Base-by-base conservation (phyloP, 2,329 filamentous ascomycete genomes). In the Magnaporthiopsis rhizophila region DNA sequence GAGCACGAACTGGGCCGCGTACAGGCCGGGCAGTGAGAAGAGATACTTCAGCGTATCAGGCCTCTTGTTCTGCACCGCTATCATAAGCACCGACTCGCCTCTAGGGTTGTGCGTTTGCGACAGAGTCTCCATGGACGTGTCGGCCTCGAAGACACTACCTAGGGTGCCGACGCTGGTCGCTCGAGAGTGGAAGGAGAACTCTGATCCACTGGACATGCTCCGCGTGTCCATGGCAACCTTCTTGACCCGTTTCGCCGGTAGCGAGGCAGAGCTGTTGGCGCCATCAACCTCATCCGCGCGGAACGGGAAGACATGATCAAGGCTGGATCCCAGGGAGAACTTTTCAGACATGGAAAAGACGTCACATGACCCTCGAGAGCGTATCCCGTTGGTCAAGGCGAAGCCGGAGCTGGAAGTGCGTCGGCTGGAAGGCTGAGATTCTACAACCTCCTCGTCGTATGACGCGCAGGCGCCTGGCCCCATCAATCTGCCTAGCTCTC, bases 231-330 rank as follows among this genome's bases (percentile, higher is more conserved):
- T 90, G 0, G 92, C 91, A 0, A 98, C 94, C 69, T 84, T 91
- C 74, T 95, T 96, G 50, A 84, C 77, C 69, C 83, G 85, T 65
- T 85, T 86, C 5, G 76, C 72, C 2, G 78, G 75, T 18, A 71
- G 67, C 2, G 72, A 64, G 3, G 75, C 71, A 11, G 70, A 66
- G 3, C 73, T 69, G 3, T 64, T 69, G 59, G 66, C 66, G 2
- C 72, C 68, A 2, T 78, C 74, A 3, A 74, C 72, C 38, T 71
- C 81, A 9, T 85, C 84, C 64, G 83, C 84, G 73, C 96, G 90
- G 67, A 97, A 98, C 0, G 93, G 94, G 69, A 97, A 97, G 1
- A 98, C 92, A 72, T 98, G 94, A 63, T 89, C 84, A 4, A 98
- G 78, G 3, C 81, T 83, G 1, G 83, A 82, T 1, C 84, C 84